Evolutionary conservation across 441 rosid species (phyloP), one percentile per base, ranked within the genome.

Genomic region (Jatropha multifida): DNA sequence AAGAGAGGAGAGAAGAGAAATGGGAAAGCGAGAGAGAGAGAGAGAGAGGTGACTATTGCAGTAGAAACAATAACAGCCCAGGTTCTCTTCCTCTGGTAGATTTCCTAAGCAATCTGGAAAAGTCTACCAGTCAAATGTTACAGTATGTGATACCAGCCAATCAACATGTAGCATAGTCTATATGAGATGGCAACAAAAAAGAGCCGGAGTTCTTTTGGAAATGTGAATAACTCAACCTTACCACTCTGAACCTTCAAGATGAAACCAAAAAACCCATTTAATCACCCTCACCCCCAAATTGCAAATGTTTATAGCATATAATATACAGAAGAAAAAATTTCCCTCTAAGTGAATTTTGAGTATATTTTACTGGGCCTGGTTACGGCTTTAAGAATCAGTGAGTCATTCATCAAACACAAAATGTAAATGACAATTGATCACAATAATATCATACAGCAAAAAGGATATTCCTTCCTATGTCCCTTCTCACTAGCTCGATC

Each of bases 401-500:
- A 65, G 37, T 13, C 46, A 59, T 70, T 72, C 10, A 65, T 72
- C 49, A 74, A 79, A 58, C 75, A 56, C 48, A 65, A 46, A 76
- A 80, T 77, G 15, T 1, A 63, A 32, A 79, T 68, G 75, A 69
- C 58, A 66, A 26, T 60, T 78, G 73, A 56, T 67, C 59, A 67
- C 13, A 69, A 49, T 40, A 82, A 76, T 68, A 27, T 74, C 72
- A 74, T 83, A 74, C 26, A 88, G 65, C 76, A 86, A 85, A 86
- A 85, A 97, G 99, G 99, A 94, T 97, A 94, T 94, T 93, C 94
- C 77, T 90, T 89, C 76, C 81, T 68, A 10, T 75, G 94, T 71
- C 96, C 95, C 77, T 87, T 93, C 85, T 94, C 98, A 79, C 88
- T 94, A 75, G 99, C 99, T 84, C 85, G 94, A 84, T 96, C 98